Evolutionary conservation across 2,329 filamentous ascomycete species (phyloP), one percentile per base, ranked within the genome.

Genomic region (Orbilia ellipsospora): DNA sequence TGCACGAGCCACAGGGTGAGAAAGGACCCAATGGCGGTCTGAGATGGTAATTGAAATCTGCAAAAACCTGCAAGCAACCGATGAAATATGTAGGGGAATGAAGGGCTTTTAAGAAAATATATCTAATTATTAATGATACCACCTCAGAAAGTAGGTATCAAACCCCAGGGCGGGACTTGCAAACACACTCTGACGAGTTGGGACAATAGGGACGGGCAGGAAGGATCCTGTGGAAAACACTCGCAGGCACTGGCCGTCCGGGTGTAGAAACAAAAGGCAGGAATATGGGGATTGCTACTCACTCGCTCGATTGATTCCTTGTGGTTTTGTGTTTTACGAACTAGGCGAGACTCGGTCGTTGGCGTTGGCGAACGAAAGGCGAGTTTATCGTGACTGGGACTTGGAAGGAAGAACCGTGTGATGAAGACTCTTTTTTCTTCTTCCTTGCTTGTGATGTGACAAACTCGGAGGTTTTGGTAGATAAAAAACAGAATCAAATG

Each of bases 1-100:
- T 54, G 42, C 31, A 60, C 64, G 51, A 74, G 70, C 70, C 63
- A 67, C 70, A 68, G 18, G 40, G 54, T 15, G 44, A n/a, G 18
- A 23, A 57, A 5, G 26, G 13, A 40, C 12, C 62, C 52, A 66
- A 55, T 45, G 48, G 18, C 2, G 48, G 15, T 52, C 48, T 52
- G 5, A 5, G 16, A 18, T 18, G 16, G 15, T 18, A 18, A 52
- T 52, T 52, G 48, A 52, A 20, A 13, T n/a, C 48, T 52, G 15
- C 15, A 18, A 48, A 56, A 40, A 48, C 44, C 57, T 62, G 65
- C 48, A 56, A 50, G 23, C 26, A 57, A 6, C 48, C 50, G 36
- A 50, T 54, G 36, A 48, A 36, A 20, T 36, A 26, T 40, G 18
- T 16, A 36, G 31, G 31, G 45, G 42, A 57, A 31, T n/a, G 18